These are phyloP conservation scores for Bipolaris bicolor DNA, from an alignment of 2,329 filamentous ascomycete species.

Conservation along the genomic window DNA sequence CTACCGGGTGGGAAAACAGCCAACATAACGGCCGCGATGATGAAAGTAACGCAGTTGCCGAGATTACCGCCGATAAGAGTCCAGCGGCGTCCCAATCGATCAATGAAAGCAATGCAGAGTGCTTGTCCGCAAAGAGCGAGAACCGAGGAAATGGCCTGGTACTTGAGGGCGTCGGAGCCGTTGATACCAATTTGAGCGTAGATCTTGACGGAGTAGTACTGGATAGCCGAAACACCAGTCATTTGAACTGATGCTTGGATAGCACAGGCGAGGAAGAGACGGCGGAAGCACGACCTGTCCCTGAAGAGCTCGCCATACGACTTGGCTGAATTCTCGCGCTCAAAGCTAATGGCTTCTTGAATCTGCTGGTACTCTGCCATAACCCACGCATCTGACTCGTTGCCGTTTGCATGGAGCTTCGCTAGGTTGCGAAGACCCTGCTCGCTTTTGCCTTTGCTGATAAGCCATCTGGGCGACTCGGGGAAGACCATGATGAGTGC, in stretches of 20 bases:
- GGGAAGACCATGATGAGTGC: slow-evolving; percentile 74
- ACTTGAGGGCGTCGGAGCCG: slow-evolving; percentile 69
- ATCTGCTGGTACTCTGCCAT: slow-evolving; percentile 75
- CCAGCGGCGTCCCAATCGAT: slow-evolving; percentile 73
- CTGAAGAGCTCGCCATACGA: slow-evolving; percentile 73
- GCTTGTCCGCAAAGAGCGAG: slow-evolving; percentile 73
- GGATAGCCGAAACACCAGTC: slow-evolving; percentile 69
- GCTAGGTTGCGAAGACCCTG: slow-evolving; percentile 71
- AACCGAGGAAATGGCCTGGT: slow-evolving; percentile 76
- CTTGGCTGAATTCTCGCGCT: slow-evolving; percentile 73
- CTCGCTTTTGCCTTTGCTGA: slow-evolving; percentile 70
- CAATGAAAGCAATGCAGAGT: slow-evolving; percentile 71
- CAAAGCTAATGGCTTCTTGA: slow-evolving; percentile 67
- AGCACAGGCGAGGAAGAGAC: slow-evolving; percentile 71
- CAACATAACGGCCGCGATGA: slow-evolving; percentile 66
- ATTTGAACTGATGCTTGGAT: slow-evolving; percentile 76
- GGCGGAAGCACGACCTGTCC: slow-evolving; percentile 70
- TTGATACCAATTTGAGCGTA: slow-evolving; percentile 73
- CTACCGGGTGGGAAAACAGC: slow-evolving; percentile 66
- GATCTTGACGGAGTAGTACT: slow-evolving; percentile 74
- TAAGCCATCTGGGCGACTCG: slow-evolving; percentile 72
- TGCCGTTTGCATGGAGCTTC: slow-evolving; percentile 71
- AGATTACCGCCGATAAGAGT: slow-evolving; percentile 73
- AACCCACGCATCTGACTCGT: slow-evolving; percentile 71
- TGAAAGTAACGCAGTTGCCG: slow-evolving; percentile 75